Evolutionary conservation across 768 basidiomycete species (phyloP).

Genomic region (Cystobasidium ongulense): DNA sequence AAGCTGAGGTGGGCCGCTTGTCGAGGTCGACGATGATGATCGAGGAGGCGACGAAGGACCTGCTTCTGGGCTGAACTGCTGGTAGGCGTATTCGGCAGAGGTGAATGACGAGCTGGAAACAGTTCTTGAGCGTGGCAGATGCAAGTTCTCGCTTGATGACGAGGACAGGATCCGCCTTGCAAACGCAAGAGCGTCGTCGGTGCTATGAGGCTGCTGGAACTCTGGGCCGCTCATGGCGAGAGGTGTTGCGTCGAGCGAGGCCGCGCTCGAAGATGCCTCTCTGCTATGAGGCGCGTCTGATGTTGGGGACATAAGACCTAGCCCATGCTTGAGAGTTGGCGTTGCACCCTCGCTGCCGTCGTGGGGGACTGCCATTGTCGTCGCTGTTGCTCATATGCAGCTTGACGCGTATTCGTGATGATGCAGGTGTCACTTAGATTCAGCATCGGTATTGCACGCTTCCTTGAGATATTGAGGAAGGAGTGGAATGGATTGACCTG

Average conservation of each 20-base stretch:
- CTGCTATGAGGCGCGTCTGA: background rate
- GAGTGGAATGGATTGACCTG: too few species aligned
- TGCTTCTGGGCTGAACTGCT: background rate
- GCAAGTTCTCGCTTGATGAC: background rate
- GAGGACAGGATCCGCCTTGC: background rate
- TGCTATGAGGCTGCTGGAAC: conserved; percentile 1
- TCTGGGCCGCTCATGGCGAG: background rate
- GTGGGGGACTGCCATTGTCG: background rate
- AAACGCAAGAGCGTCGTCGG: conserved; percentile 4
- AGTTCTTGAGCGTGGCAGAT: background rate
- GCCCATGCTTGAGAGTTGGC: background rate
- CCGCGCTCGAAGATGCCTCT: background rate
- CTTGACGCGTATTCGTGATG: background rate
- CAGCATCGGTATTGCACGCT: background rate
- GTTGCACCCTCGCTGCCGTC: background rate
- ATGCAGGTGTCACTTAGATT: too few species aligned
- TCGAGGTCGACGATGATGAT: background rate
- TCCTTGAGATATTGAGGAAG: too few species aligned
- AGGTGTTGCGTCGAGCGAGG: background rate
- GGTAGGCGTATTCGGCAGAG: background rate
- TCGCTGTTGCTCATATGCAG: background rate
- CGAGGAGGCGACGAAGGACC: conserved; percentile 7
- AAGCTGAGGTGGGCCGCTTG: background rate
- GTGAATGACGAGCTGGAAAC: background rate
- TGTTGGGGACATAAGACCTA: background rate